Base-by-base conservation (phyloP, 2,329 filamentous ascomycete species). In the Mycosphaerella arachidis region DNA sequence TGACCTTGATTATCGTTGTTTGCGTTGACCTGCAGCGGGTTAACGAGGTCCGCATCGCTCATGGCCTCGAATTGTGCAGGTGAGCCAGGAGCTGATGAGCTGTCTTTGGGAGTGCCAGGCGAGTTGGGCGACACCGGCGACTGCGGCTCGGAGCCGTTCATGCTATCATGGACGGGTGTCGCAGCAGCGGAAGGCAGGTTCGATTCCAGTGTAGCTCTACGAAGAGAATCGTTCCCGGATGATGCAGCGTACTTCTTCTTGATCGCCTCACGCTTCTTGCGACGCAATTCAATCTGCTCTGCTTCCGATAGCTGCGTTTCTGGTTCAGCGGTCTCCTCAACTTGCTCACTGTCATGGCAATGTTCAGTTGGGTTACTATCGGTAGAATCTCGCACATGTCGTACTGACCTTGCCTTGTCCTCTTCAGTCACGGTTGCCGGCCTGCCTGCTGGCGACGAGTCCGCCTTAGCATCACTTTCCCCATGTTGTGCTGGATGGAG, bases 181-280 rank as follows among this genome's bases (percentile, higher is more conserved):
- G 65, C 56, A 29, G 63, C 64, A 16, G 63, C 57, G 2, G 69
- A 70, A 35, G 63, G 59, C 12, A 69, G 50, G 45, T 65, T 72
- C 20, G 68, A 81, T 65, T 87, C 85, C 43, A 93, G 79, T 6
- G 65, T 66, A 12, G 63, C 48, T 13, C 60, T 89, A 88, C 76
- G 92, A 87, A 63, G 93, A 85, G 51, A 67, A 92, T 85, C 71
- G 56, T 50, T 59, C 27, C 57, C 53, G 48, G 62, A 90, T 83
- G 69, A 69, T 88, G 86, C 66, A 75, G 79, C 74, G 69, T 91
- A 89, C 78, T 92, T 95, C 73, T 90, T 89, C 72, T 91, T 84
- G 64, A 96, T 89, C 65, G 91, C 90, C 77, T 94, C 90, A 66
- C 92, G 87, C 60, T 89, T 86, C 72, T 89, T 91, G 30, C 92